Base-by-base conservation (phyloP, 75 land plant genomes). In the Pinus taeda region DNA sequence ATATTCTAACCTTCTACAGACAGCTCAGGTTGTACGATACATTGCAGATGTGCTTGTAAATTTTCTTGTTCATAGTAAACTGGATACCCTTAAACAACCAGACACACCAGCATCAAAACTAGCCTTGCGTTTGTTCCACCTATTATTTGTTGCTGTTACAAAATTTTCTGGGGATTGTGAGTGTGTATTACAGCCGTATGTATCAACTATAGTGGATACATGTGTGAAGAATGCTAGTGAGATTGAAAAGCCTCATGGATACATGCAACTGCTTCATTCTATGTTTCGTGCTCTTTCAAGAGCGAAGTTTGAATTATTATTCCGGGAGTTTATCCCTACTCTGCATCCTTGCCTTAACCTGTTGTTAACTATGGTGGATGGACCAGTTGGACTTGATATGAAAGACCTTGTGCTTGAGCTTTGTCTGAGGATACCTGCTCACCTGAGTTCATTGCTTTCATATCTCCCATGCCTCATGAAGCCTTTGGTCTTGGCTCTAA, bases 351-450 rank as follows among this genome's bases (percentile, higher is more conserved):
- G 98, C 66, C 84, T 97, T 18, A 97, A 88, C 81, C 91, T 97
- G 98, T 79, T 97, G 63, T 82, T 95, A 65, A 90, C 91, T 39
- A 95, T 97, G 99, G 87, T 97, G 71, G 98, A 97, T 56, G 98
- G 98, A 26, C 99, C 99, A 21, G 90, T 90, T 73, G 96, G 91
- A 4, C 89, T 91, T 62, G 98, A 97, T 78, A 93, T 95, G 94
- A 85, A 77, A 71, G 96, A 97, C 64, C 89, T 95, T 76, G 87
- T 97, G 37, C 79, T 97, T 59, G 99, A 97, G 79, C 89, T 97
- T 73, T 93, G 98, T 83, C 80, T 97, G 26, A 95, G 92, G 24
- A 79, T 97, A 74, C 99, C 99, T 78, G 94, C 99, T 26, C 92
- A 96, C 18, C 87, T 97, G 71, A 97, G 99, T 71, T 92, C 98